Conservation (phyloP, 164 flowering plant genomes). For the Berberis vulgaris region DNA sequence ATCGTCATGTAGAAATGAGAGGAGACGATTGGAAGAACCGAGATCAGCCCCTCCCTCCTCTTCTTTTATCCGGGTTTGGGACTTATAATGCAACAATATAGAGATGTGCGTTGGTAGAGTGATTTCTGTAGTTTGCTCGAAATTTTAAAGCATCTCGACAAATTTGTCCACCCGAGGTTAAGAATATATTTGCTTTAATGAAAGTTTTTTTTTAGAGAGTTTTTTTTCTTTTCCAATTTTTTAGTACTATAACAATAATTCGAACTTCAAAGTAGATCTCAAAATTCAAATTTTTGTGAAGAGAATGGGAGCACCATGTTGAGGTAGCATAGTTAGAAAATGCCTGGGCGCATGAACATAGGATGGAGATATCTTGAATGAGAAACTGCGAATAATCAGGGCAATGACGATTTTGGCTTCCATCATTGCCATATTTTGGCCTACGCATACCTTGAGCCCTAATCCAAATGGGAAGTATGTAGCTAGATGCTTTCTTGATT, state of each 20-base stretch:
- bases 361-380: constrained; percentile 40
- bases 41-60: too few relatives aligned
- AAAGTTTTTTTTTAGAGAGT: too few relatives aligned
- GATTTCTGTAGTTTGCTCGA: too few relatives aligned
- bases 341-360: constrained; percentile 55
- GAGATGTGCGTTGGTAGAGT: too few relatives aligned
- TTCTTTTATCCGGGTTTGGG: too few relatives aligned
- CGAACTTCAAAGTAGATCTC: neutral
- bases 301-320: constrained; percentile 43
- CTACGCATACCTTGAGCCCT: constrained; percentile 42
- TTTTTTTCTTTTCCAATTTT: too few relatives aligned
- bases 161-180: too few relatives aligned
- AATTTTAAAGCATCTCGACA: too few relatives aligned
- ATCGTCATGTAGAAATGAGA: too few relatives aligned
- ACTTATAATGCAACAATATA: too few relatives aligned
- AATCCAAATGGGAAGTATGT: constrained; percentile 40
- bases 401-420: constrained; percentile 45
- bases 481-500: constrained; percentile 23
- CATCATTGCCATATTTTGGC: constrained; percentile 44
- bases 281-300: constrained; percentile 21
- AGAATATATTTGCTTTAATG: too few relatives aligned
- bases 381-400: constrained; percentile 27
- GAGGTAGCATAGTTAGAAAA: constrained; percentile 43
- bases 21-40: too few relatives aligned
- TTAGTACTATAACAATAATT: neutral